phyloP scores from a whole-genome alignment of 2,329 filamentous ascomycete genomes.

The Cryphonectria nitschkei region DNA sequence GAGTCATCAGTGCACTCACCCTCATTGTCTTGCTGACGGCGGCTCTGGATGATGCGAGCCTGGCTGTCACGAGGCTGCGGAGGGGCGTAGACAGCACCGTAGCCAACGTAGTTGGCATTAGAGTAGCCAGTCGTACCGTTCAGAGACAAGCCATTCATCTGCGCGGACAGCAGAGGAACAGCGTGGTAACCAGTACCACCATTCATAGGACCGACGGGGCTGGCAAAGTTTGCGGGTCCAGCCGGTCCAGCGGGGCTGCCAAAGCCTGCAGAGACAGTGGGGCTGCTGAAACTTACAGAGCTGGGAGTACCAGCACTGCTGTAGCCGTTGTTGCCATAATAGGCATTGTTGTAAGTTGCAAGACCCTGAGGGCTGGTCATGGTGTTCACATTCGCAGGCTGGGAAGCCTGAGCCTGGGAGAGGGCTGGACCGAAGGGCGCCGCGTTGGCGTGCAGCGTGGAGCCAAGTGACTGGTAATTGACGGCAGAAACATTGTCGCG shows the following conservation, averaged over 20 bases:
- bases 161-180: constrained; percentile 67
- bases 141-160: constrained; percentile 69
- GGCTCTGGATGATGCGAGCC: constrained; percentile 74
- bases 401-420: constrained; percentile 15
- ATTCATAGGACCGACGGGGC: constrained; percentile 15
- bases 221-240: constrained; percentile 5
- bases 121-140: constrained; percentile 37
- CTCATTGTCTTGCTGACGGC: constrained; percentile 74
- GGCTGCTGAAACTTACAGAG: constrained; percentile 8
- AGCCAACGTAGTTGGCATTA: constrained; percentile 61
- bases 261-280: neutral
- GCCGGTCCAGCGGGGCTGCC: constrained; percentile 12
- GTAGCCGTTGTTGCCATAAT: constrained; percentile 36
- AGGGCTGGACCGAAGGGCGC: constrained; percentile 71
- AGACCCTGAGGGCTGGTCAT: constrained; percentile 15
- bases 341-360: constrained; percentile 32
- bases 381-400: constrained; percentile 2
- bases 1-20: constrained; percentile 48
- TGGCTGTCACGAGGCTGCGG: constrained; percentile 68
- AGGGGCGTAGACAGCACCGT: constrained; percentile 55
- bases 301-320: constrained; percentile 34
- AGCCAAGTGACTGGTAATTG: constrained; percentile 65
- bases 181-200: constrained; percentile 35
- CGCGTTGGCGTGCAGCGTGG: constrained; percentile 78
- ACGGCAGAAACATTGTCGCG: constrained; percentile 45